phyloP scores from a whole-genome alignment of 1,139 yeast species.

The Geotrichum histeridarum region DNA sequence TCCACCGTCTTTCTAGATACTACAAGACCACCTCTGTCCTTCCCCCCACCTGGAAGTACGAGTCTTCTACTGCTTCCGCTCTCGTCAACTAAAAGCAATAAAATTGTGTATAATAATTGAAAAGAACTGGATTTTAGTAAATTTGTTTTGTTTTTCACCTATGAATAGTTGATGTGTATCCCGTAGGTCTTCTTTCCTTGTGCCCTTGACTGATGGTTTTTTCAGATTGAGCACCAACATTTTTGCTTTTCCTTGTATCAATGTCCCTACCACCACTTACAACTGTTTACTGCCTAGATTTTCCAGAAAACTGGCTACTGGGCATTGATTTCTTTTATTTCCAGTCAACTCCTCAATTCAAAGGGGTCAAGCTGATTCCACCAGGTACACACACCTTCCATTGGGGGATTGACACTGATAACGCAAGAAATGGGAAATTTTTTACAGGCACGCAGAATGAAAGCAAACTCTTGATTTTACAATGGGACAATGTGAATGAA shows the following conservation, averaged over 20 bases:
- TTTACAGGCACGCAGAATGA: conserved; percentile 27
- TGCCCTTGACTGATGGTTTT: not conserved
- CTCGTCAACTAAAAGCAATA: conserved; percentile 69
- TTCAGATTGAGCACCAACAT: not conserved
- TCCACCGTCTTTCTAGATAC: conserved; percentile 99
- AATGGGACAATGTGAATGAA: conserved; percentile 34
- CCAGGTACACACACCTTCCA: conserved; percentile 41
- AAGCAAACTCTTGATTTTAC: conserved; percentile 25
- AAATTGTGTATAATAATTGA: conserved; percentile 2
- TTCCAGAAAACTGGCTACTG: conserved; percentile 31
- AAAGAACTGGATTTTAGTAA: not conserved
- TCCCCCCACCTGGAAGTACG: conserved; percentile 99
- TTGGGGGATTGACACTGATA: conserved; percentile 34
- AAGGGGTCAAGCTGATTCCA: conserved; percentile 39
- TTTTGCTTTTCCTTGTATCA: conserved; percentile 1
- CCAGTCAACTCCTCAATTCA: conserved; percentile 34
- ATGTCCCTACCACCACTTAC: conserved; percentile 19
- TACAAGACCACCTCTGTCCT: conserved; percentile 98
- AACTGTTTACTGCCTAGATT: conserved; percentile 17
- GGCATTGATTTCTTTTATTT: conserved; percentile 42
- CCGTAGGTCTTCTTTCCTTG: no score
- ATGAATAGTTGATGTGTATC: not conserved
- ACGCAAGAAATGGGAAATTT: conserved; percentile 34
- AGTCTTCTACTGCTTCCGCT: conserved; percentile 99
- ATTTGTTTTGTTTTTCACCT: not conserved